Conservation (phyloP, 2,329 filamentous ascomycete species). For the Pseudocercospora macadamiae region DNA sequence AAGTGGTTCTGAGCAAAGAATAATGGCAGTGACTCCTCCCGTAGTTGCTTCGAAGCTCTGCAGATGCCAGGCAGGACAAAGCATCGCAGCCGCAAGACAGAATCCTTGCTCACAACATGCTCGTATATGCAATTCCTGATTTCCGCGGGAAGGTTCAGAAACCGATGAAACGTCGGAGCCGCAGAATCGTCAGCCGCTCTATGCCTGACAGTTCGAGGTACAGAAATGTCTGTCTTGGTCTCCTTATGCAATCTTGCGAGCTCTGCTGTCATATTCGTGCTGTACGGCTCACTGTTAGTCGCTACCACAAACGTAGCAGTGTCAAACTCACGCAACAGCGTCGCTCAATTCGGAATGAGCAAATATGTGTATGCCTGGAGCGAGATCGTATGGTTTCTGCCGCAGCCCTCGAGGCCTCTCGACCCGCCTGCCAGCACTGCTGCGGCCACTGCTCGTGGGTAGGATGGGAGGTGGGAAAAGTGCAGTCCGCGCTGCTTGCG, state of each 20-base stretch:
- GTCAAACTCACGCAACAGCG: conserved; percentile 11
- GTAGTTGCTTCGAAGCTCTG: conserved; percentile 19
- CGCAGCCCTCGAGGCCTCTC: background rate
- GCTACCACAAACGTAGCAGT: background rate
- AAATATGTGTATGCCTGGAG: background rate
- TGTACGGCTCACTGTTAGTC: background rate
- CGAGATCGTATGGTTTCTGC: background rate
- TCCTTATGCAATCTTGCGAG: background rate
- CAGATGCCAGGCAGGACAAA: conserved; percentile 7
- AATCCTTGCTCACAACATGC: conserved; percentile 1
- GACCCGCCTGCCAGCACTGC: background rate
- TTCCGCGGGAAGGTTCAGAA: conserved; percentile 17
- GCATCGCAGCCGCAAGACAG: conserved; percentile 5
- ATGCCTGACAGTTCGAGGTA: background rate
- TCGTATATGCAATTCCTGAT: conserved; percentile 14
- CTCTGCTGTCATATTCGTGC: background rate
- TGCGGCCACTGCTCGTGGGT: background rate
- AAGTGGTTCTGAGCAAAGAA: conserved; percentile 28
- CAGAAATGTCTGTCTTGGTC: background rate
- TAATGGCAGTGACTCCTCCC: conserved; percentile 26
- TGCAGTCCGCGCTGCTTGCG: background rate
- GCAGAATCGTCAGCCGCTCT: background rate
- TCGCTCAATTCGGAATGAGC: background rate
- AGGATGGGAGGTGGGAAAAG: background rate
- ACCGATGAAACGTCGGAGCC: background rate